Percentiles rank a stretch among this genome's conserved stretches.
These are phyloP conservation scores for Eucalyptus guilfoylei DNA, from an alignment of 345 rosid species.

Conservation along the genomic window DNA sequence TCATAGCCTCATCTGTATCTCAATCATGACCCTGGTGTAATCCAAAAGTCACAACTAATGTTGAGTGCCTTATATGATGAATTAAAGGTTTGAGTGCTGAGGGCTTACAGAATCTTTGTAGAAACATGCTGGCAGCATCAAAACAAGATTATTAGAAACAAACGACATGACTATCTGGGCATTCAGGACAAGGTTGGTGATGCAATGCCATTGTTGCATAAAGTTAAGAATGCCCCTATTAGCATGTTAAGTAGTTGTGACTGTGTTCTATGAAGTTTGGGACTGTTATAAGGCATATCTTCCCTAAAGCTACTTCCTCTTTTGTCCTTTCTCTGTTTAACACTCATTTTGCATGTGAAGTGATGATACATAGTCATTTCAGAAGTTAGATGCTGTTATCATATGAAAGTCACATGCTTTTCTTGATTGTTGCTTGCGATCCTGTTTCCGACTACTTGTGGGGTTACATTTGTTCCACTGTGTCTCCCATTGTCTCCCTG, in stretches of 20 bases:
- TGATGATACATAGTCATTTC: not conserved
- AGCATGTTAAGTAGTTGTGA: not conserved
- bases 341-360: not conserved
- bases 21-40: not conserved
- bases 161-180: not conserved
- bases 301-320: not conserved
- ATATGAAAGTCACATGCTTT: not conserved
- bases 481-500: not conserved
- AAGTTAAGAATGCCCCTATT: not conserved
- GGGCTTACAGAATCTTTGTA: not conserved
- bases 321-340: not conserved
- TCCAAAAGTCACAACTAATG: not conserved
- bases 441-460: not conserved
- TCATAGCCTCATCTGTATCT: not conserved
- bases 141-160: not conserved
- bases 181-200: not conserved
- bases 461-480: not conserved
- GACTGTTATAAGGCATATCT: not conserved
- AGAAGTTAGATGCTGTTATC: not conserved
- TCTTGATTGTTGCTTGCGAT: not conserved
- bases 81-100: not conserved
- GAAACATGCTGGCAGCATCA: not conserved
- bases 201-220: not conserved
- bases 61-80: not conserved
- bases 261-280: not conserved